Conservation (phyloP, 129 eudicot genomes). For the Lactuca saligna region DNA sequence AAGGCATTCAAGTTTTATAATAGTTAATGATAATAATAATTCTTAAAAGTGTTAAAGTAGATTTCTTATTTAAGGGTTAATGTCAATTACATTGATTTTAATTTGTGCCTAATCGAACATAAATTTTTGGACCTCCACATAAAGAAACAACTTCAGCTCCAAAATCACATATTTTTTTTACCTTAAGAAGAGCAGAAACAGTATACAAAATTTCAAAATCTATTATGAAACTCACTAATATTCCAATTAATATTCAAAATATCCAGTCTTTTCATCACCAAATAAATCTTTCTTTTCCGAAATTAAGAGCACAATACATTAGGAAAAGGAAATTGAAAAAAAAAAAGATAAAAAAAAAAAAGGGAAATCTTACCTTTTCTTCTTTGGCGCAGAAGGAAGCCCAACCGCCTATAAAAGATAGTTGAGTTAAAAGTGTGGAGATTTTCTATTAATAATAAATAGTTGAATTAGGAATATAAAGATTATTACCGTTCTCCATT, state of each 20-base stretch:
- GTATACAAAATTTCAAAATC: slow-evolving; percentile 6
- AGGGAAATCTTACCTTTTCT: slow-evolving; percentile 52
- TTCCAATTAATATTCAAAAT: slow-evolving; percentile 45
- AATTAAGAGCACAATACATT: slow-evolving; percentile 10
- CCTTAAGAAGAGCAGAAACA: slow-evolving; percentile 6
- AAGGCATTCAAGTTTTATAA: neutral
- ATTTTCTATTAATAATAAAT: too few species aligned
- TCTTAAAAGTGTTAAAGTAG: neutral
- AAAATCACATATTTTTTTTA: neutral
- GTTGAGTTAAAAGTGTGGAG: neutral
- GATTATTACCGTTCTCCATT: slow-evolving; percentile 82
- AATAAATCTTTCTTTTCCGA: slow-evolving; percentile 69
- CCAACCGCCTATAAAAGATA: slow-evolving; percentile 60
- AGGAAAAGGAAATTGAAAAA: slow-evolving; percentile 11
- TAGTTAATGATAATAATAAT: too few species aligned
- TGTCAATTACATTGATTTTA: slow-evolving; percentile 67
- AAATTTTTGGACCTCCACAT: slow-evolving; percentile 89
- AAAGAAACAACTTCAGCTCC: slow-evolving; percentile 86
- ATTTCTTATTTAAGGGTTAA: slow-evolving; percentile 9
- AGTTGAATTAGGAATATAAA: neutral
- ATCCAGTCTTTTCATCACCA: slow-evolving; percentile 58
- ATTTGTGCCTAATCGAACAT: slow-evolving; percentile 69
- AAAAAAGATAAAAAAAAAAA: slow-evolving; percentile 20
- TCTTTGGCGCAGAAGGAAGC: slow-evolving; percentile 70
- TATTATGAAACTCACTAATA: slow-evolving; percentile 44